Conservation (phyloP, 768 basidiomycete species). For the Amanita rubescens region DNA sequence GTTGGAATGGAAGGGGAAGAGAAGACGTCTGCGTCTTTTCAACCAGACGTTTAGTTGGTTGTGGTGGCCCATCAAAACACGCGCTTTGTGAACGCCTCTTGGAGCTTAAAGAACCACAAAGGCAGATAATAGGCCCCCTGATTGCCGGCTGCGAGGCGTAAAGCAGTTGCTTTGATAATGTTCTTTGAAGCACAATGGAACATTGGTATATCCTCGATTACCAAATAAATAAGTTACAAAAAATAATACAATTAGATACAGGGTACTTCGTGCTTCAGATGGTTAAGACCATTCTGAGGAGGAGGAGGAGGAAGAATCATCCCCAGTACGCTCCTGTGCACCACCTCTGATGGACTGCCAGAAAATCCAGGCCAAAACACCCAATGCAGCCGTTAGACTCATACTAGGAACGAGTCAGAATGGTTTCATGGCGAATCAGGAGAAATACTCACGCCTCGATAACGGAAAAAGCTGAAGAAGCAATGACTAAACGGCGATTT, state of each 20-base stretch:
- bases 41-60: neutral
- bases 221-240: constrained; percentile 6
- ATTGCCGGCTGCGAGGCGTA: neutral
- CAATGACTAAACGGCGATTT: neutral
- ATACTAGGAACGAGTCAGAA: constrained; percentile 25
- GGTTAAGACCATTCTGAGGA: constrained; percentile 4
- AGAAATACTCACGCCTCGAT: constrained; percentile 39
- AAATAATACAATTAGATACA: neutral
- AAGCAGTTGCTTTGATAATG: neutral
- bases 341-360: constrained; percentile 41
- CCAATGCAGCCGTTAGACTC: constrained; percentile 40
- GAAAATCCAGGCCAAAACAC: constrained; percentile 41
- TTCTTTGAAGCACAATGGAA: neutral
- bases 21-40: constrained; percentile 1
- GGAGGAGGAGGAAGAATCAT: neutral
- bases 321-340: neutral
- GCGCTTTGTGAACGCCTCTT: neutral
- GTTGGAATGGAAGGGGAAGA: neutral
- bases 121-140: neutral
- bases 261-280: neutral
- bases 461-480: constrained; percentile 35
- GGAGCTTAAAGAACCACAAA: neutral
- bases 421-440: neutral
- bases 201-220: neutral
- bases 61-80: constrained; percentile 5